A percentile compares a stretch with the other conserved stretches of the same genome.
These are phyloP conservation scores for Amphicarpaea edgeworthii DNA, from an alignment of 306 rosid genomes.

Conservation along the genomic window DNA sequence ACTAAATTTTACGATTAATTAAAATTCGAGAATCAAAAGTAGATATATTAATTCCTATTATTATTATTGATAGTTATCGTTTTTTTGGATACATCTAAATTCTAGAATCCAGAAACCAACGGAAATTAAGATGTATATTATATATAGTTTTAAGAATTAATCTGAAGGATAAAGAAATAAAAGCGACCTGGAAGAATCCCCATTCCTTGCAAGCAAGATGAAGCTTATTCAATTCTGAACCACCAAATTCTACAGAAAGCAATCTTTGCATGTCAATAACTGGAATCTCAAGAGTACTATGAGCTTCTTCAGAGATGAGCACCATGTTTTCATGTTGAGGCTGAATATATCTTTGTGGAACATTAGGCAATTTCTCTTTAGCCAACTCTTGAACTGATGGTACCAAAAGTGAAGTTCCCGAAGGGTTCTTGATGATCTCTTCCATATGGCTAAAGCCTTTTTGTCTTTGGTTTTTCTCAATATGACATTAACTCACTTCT, in stretches of 20 bases:
- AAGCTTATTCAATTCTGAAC: slow-evolving; percentile 47
- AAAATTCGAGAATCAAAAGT: too few relatives aligned
- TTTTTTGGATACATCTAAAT: too few relatives aligned
- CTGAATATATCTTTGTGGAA: slow-evolving; percentile 46
- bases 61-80: too few relatives aligned
- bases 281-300: slow-evolving; percentile 28
- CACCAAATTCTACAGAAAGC: slow-evolving; percentile 10
- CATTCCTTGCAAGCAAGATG: slow-evolving; percentile 48
- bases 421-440: background rate
- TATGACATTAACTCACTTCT: background rate
- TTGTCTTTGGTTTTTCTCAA: background rate
- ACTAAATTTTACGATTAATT: too few relatives aligned
- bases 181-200: slow-evolving; percentile 51
- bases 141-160: background rate
- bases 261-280: slow-evolving; percentile 43
- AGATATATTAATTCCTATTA: too few relatives aligned
- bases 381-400: too few relatives aligned
- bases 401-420: slow-evolving; percentile 38
- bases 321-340: slow-evolving; percentile 24
- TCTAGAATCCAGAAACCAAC: too few relatives aligned
- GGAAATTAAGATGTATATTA: too few relatives aligned
- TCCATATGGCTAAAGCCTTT: background rate
- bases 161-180: background rate
- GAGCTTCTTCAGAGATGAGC: background rate
- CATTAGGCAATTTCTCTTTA: background rate